Evolutionary conservation across 805 yeast species (phyloP).

Genomic region (Pichia gijzeniarum): DNA sequence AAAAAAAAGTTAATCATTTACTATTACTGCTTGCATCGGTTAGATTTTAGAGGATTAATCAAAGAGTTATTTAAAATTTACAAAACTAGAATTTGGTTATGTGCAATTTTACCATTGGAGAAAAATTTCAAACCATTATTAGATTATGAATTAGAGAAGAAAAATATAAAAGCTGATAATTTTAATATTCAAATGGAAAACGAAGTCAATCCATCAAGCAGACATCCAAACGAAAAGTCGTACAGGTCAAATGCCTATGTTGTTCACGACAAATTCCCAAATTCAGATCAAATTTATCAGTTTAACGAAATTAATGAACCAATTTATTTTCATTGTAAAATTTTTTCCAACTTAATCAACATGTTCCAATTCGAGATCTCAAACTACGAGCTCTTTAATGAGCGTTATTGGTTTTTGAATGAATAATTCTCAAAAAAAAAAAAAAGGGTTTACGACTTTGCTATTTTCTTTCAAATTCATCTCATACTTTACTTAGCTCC

Average conservation of each 20-base stretch:
- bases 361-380: slow-evolving; percentile 37
- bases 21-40: slow-evolving; percentile 55
- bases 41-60: slow-evolving; percentile 68
- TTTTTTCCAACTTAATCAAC: slow-evolving; percentile 40
- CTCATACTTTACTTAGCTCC: too few relatives aligned
- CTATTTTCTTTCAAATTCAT: too few relatives aligned
- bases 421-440: slow-evolving; percentile 1
- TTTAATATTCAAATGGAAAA: neutral
- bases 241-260: slow-evolving; percentile 33
- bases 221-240: slow-evolving; percentile 10
- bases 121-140: slow-evolving; percentile 26
- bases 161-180: slow-evolving; percentile 7
- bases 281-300: slow-evolving; percentile 37
- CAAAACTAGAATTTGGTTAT: slow-evolving; percentile 78
- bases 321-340: slow-evolving; percentile 46
- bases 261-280: slow-evolving; percentile 25
- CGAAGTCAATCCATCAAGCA: too few relatives aligned
- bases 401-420: slow-evolving; percentile 24
- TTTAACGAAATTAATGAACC: slow-evolving; percentile 33
- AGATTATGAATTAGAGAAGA: slow-evolving; percentile 26
- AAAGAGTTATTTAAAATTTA: slow-evolving; percentile 69
- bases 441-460: too few relatives aligned
- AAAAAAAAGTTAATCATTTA: slow-evolving; percentile 71
- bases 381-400: slow-evolving; percentile 23
- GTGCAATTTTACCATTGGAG: slow-evolving; percentile 54